Evolutionary conservation across 2,329 filamentous ascomycete species (phyloP).

Genomic region (Trichoderma koningiopsis): DNA sequence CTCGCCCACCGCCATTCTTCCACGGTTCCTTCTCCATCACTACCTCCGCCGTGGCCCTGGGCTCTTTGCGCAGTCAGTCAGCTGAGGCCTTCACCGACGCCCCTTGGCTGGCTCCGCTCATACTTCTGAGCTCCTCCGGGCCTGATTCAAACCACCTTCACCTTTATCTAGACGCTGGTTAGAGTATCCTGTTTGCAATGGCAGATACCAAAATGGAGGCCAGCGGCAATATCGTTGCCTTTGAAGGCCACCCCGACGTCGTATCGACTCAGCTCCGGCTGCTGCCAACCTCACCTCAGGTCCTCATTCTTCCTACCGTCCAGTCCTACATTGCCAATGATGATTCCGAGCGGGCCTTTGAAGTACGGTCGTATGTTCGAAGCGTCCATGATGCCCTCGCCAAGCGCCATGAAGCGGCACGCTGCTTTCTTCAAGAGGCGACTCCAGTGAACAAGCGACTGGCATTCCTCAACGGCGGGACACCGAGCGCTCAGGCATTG

Average conservation of each 20-base stretch:
- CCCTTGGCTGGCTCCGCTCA: slow-evolving; percentile 1
- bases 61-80: slow-evolving; percentile 6
- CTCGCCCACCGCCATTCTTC: slow-evolving; percentile 19
- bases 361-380: slow-evolving; percentile 46
- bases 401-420: slow-evolving; percentile 51
- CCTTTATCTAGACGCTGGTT: not conserved
- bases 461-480: slow-evolving; percentile 64
- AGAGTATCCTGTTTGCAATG: slow-evolving; percentile 30
- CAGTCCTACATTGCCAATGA: slow-evolving; percentile 48
- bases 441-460: slow-evolving; percentile 52
- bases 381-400: slow-evolving; percentile 53
- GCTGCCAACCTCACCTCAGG: slow-evolving; percentile 59
- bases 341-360: slow-evolving; percentile 34
- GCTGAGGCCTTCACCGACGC: not conserved
- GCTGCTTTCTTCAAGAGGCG: slow-evolving; percentile 53
- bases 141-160: not conserved
- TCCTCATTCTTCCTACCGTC: slow-evolving; percentile 59
- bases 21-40: slow-evolving; percentile 4
- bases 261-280: slow-evolving; percentile 62
- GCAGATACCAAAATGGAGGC: slow-evolving; percentile 30
- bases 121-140: not conserved
- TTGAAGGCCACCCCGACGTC: slow-evolving; percentile 59
- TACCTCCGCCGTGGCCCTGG: slow-evolving; percentile 3
- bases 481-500: slow-evolving; percentile 54
- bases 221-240: slow-evolving; percentile 57